Conservation (phyloP, 257 asterid species). For the Jaltomata sinuosa region DNA sequence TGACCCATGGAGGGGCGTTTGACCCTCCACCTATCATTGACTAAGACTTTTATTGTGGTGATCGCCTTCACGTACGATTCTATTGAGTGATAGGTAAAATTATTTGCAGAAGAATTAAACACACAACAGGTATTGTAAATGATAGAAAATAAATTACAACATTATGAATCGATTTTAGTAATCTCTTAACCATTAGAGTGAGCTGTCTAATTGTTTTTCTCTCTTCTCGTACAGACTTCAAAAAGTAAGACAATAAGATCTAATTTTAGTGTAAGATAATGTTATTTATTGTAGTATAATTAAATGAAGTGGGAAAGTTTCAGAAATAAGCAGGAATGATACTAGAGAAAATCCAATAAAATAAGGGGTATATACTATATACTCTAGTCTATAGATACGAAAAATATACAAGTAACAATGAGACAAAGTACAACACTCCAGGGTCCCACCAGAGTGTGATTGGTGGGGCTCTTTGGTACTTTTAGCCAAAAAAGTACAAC, state of each 20-base stretch:
- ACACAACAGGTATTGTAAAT: too few species aligned
- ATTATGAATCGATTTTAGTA: too few species aligned
- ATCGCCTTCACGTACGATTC: too few species aligned
- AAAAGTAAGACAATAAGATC: neutral
- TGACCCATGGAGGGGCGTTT: too few species aligned
- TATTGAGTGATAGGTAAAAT: too few species aligned
- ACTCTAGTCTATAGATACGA: neutral
- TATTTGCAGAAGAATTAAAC: too few species aligned
- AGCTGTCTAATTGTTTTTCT: neutral
- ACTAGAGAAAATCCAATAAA: neutral
- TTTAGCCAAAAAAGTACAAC: slow-evolving; percentile 6
- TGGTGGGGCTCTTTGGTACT: neutral
- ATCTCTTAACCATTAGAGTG: neutral
- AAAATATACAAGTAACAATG: neutral
- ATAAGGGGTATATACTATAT: too few species aligned
- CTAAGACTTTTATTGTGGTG: too few species aligned
- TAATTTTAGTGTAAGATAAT: neutral
- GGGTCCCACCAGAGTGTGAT: neutral
- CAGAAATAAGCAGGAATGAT: neutral
- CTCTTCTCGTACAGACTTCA: neutral
- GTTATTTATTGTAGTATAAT: neutral
- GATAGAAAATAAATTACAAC: too few species aligned
- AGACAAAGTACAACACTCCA: neutral
- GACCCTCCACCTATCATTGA: too few species aligned
- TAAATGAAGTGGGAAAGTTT: neutral